phyloP scores from a whole-genome alignment of 2,329 filamentous ascomycete species.

The Alternaria sp. region DNA sequence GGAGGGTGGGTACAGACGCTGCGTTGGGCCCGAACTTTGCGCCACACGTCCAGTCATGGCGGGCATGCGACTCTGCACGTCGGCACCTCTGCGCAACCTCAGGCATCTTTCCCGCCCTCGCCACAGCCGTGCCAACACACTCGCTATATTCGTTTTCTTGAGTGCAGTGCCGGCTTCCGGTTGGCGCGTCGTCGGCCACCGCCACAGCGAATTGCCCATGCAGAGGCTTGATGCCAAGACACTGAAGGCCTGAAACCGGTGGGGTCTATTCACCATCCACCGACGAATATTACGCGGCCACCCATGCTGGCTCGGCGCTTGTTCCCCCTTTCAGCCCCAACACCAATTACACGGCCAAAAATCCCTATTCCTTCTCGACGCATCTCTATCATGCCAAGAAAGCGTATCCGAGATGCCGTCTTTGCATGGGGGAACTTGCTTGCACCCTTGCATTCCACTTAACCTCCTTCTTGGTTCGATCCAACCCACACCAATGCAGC shows the following conservation, averaged over 20 bases:
- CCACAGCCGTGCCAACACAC: neutral
- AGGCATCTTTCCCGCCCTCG: neutral
- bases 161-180: neutral
- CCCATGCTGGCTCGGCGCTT: constrained; percentile 27
- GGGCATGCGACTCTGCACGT: neutral
- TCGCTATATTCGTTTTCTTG: neutral
- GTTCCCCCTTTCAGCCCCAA: constrained; percentile 24
- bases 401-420: constrained; percentile 39
- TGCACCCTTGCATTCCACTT: constrained; percentile 33
- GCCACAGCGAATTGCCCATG: constrained; percentile 8
- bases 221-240: constrained; percentile 25
- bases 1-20: constrained; percentile 1
- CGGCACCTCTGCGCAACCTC: neutral
- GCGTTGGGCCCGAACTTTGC: neutral
- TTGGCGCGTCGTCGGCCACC: constrained; percentile 4
- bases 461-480: constrained; percentile 29
- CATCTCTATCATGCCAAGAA: constrained; percentile 36
- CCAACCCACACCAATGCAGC: constrained; percentile 25
- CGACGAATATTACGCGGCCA: constrained; percentile 38
- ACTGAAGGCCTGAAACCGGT: constrained; percentile 26
- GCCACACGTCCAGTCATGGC: neutral
- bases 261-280: constrained; percentile 25
- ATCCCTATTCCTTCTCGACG: constrained; percentile 28
- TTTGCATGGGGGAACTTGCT: constrained; percentile 40
- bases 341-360: constrained; percentile 26